A percentile compares a stretch with the other conserved stretches of the same genome.
Evolutionary conservation across 2,329 filamentous ascomycete species (phyloP).

Genomic region (Purpureocillium lavendulum): DNA sequence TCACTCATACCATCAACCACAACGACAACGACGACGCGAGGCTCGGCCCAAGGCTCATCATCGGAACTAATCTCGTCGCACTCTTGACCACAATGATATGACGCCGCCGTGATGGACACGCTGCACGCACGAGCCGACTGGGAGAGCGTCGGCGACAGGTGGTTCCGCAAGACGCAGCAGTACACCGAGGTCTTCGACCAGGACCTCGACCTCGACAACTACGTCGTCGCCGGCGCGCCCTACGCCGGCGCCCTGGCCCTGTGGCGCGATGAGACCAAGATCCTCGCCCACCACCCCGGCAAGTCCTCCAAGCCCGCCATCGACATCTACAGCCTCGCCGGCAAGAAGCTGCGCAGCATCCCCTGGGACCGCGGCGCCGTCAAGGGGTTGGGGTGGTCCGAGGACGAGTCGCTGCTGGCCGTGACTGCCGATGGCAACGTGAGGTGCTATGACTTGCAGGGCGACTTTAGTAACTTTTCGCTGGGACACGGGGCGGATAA

Average conservation of each 20-base stretch:
- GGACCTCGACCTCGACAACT: constrained; percentile 91
- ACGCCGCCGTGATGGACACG: constrained; percentile 38
- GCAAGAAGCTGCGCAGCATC: constrained; percentile 77
- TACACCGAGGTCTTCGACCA: constrained; percentile 91
- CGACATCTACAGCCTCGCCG: constrained; percentile 89
- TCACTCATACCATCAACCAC: too few species aligned
- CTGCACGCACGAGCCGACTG: constrained; percentile 74
- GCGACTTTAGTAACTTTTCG: constrained; percentile 90
- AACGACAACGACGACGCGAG: too few species aligned
- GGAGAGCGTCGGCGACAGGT: constrained; percentile 87
- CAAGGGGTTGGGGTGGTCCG: constrained; percentile 88
- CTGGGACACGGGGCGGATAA: constrained; percentile 86
- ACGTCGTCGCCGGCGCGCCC: constrained; percentile 82
- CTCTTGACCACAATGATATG: constrained; percentile 22
- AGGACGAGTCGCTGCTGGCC: constrained; percentile 85
- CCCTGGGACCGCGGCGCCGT: constrained; percentile 88
- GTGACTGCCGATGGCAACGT: constrained; percentile 86
- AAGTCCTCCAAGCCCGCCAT: constrained; percentile 73
- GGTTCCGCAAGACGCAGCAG: constrained; percentile 90
- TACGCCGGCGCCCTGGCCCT: constrained; percentile 89
- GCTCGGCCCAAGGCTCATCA: too few species aligned
- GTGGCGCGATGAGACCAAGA: constrained; percentile 79
- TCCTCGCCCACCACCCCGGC: constrained; percentile 67
- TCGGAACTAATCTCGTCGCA: too few species aligned
- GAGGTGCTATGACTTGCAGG: constrained; percentile 84